Evolutionary conservation across 139 green algal genomes (phyloP).

Genomic region (Ettlia oleoabundans): DNA sequence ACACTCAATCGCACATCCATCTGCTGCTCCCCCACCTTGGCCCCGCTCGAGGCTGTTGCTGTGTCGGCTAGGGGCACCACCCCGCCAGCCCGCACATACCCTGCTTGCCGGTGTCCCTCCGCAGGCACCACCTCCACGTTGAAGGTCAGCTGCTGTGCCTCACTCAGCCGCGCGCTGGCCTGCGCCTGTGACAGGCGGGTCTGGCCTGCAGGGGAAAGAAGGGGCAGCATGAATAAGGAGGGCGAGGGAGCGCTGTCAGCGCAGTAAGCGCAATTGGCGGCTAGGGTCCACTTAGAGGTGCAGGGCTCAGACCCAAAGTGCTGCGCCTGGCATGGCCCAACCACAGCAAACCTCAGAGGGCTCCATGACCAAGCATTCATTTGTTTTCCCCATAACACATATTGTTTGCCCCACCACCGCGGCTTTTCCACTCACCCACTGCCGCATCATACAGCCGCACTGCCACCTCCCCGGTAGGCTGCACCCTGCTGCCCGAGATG

Average conservation of each 20-base stretch:
- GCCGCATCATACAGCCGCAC: constrained; percentile 77
- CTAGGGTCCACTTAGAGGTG: no score
- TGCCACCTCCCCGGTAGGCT: constrained; percentile 63
- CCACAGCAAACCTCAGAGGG: no score
- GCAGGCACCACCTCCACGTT: constrained; percentile 66
- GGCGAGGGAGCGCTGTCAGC: neutral
- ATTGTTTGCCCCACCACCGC: no score
- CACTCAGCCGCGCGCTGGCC: constrained; percentile 56
- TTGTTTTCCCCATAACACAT: no score
- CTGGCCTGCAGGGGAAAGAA: neutral
- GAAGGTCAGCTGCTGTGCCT: constrained; percentile 56
- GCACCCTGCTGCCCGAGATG: constrained; percentile 50
- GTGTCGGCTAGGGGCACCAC: constrained; percentile 49
- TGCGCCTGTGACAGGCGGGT: constrained; percentile 66
- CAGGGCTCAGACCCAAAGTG: no score
- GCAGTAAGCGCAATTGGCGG: no score
- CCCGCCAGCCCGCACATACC: constrained; percentile 60
- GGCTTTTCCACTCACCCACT: constrained; percentile 65
- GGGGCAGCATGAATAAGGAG: no score
- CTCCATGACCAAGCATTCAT: no score
- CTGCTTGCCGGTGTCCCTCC: constrained; percentile 53
- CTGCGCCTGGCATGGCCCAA: no score
- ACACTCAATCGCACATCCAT: constrained; percentile 70
- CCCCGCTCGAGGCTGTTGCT: neutral
- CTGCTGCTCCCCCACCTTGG: neutral